These are phyloP conservation scores for Corymbia calophylla DNA, from an alignment of 441 rosid species.

Conservation along the genomic window DNA sequence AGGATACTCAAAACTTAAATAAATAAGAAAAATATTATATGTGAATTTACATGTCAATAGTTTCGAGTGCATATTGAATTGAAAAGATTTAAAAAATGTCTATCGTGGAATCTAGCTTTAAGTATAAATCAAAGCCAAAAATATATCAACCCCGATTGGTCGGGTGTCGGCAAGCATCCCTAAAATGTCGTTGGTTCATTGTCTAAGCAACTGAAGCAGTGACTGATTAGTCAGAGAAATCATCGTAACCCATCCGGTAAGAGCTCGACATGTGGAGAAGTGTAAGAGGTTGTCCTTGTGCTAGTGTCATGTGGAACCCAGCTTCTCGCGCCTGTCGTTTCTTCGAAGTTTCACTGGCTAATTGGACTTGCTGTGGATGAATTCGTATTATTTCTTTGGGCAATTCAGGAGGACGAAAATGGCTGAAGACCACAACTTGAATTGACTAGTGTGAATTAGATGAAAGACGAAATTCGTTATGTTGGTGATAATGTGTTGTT, in stretches of 20 bases:
- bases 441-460: neutral
- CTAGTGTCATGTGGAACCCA: neutral
- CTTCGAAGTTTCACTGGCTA: neutral
- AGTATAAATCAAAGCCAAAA: neutral
- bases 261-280: neutral
- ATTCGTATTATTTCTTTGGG: rapidly evolving
- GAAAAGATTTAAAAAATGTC: no score
- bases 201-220: neutral
- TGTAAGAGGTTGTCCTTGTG: neutral
- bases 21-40: neutral
- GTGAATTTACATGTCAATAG: neutral
- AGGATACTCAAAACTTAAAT: no score
- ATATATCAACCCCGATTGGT: neutral
- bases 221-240: neutral
- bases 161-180: neutral
- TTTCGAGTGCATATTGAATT: neutral
- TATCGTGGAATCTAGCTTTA: no score
- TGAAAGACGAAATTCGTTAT: neutral
- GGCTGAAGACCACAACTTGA: neutral
- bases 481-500: neutral
- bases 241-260: neutral
- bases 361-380: neutral
- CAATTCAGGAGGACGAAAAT: neutral
- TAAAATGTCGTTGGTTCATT: neutral
- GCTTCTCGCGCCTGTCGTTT: neutral